phyloP scores from a whole-genome alignment of 208 protist species.

The Zelonia costaricensis region DNA sequence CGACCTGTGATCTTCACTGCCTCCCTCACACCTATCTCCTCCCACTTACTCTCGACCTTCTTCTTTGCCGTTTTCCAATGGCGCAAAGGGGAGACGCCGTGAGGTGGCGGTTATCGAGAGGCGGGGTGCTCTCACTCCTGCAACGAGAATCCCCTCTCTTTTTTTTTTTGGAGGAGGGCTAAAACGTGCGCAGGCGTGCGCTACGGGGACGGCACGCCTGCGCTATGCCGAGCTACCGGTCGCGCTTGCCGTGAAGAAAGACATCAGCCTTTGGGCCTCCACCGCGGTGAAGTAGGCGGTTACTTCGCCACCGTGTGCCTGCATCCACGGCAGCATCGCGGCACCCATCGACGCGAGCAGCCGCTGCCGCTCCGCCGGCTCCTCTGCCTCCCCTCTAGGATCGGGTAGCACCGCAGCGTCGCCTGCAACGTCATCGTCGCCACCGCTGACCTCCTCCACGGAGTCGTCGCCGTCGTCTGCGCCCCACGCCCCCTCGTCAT shows the following conservation, averaged over 20 bases:
- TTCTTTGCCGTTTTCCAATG: no score
- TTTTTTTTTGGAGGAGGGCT: no score
- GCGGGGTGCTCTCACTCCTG: no score
- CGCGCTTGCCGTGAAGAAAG: slow-evolving; percentile 14
- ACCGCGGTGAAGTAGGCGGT: slow-evolving; percentile 24
- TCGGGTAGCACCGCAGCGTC: neutral
- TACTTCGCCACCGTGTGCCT: slow-evolving; percentile 14
- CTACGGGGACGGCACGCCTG: neutral
- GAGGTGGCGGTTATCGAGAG: no score
- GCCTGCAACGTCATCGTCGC: neutral
- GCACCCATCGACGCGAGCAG: slow-evolving; percentile 11
- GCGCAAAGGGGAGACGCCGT: no score
- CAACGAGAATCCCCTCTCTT: no score
- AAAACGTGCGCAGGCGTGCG: no score
- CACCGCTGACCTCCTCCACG: no score
- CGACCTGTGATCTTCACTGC: no score
- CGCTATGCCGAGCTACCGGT: neutral
- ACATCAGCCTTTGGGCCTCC: slow-evolving; percentile 14
- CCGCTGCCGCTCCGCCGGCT: slow-evolving; percentile 2
- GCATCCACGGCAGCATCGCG: slow-evolving; percentile 27
- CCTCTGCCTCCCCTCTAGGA: no score
- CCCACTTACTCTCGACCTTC: no score
- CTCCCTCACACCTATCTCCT: no score
- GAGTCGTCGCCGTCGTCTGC: neutral
- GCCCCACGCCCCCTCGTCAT: neutral